phyloP scores from a whole-genome alignment of 163 green algal genomes.

The Scenedesmus sp. region DNA sequence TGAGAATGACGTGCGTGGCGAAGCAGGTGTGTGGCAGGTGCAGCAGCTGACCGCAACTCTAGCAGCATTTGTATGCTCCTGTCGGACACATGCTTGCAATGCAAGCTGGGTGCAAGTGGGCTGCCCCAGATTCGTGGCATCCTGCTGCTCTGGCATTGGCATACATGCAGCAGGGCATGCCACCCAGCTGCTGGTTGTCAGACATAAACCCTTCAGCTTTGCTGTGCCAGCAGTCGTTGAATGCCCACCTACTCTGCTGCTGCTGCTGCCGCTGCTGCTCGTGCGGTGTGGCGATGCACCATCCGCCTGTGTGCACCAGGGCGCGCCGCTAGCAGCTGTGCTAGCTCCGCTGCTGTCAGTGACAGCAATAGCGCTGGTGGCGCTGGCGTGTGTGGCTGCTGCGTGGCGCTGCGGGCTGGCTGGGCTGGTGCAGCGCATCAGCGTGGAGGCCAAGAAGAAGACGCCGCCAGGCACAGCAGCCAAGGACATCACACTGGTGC shows the following conservation, averaged over 20 bases:
- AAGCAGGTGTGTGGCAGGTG: not conserved
- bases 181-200: no score
- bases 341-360: slow-evolving; percentile 35
- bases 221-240: not conserved
- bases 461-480: slow-evolving; percentile 7
- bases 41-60: not conserved
- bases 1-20: not conserved
- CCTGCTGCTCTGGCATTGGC: no score
- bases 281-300: no score
- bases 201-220: no score
- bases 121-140: not conserved
- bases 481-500: slow-evolving; percentile 50
- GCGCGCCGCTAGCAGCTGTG: not conserved
- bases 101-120: no score
- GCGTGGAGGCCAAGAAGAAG: slow-evolving; percentile 25
- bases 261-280: not conserved
- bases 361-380: slow-evolving; percentile 28
- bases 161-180: not conserved
- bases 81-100: no score
- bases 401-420: slow-evolving; percentile 33
- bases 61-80: no score
- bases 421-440: slow-evolving; percentile 13
- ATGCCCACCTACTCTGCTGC: not conserved
- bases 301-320: not conserved
- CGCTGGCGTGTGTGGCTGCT: slow-evolving; percentile 12